These are phyloP conservation scores for Talaromyces atroroseus DNA, from an alignment of 2,329 filamentous ascomycete genomes.

Conservation along the genomic window DNA sequence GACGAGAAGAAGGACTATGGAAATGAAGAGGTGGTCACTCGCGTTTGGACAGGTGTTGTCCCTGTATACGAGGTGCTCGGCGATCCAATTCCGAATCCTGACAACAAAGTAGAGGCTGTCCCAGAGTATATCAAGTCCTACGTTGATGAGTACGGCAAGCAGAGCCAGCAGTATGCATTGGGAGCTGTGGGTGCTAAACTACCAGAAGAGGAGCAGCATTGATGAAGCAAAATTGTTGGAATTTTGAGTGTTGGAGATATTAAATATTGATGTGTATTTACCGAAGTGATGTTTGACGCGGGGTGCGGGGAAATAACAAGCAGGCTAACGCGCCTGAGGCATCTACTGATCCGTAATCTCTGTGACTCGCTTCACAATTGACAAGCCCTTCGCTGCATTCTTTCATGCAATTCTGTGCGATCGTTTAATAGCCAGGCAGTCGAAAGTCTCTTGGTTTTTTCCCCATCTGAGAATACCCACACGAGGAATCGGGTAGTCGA, in stretches of 20 bases:
- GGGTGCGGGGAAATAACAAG: constrained; percentile 6
- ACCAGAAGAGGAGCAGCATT: constrained; percentile 17
- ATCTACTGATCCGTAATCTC: background rate
- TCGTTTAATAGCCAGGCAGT: background rate
- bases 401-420: background rate
- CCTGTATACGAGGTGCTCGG: constrained; percentile 61
- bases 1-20: constrained; percentile 54
- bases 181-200: constrained; percentile 24
- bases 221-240: background rate
- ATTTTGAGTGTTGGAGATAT: no score
- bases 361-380: no score
- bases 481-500: background rate
- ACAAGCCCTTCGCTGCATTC: background rate
- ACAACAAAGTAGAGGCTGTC: constrained; percentile 55
- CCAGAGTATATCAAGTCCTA: constrained; percentile 59
- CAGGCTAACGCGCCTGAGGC: background rate
- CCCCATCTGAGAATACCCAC: background rate
- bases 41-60: constrained; percentile 58
- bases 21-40: constrained; percentile 41
- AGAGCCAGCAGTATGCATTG: constrained; percentile 40
- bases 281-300: background rate
- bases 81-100: constrained; percentile 54
- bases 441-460: background rate
- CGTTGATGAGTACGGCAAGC: constrained; percentile 44
- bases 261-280: background rate